Conservation (phyloP, 192 early-diverging fungal species). For the Thoreauomyces humboldtii region DNA sequence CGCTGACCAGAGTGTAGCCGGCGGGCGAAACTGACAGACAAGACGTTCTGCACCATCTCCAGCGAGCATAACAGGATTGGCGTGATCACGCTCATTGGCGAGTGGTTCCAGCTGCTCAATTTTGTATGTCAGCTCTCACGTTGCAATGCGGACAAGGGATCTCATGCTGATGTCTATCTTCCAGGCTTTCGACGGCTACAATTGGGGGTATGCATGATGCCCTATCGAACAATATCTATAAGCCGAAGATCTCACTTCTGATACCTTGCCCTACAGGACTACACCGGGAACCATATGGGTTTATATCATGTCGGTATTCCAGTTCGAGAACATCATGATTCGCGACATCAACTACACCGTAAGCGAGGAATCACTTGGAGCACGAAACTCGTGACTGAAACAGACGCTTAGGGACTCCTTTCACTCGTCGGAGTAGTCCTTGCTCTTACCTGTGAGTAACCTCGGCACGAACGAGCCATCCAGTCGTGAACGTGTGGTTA, state of each 20-base stretch:
- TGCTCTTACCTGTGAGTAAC: not conserved
- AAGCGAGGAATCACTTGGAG: too few relatives aligned
- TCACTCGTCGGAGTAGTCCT: constrained; percentile 9
- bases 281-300: constrained; percentile 6
- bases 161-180: not conserved
- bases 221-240: too few relatives aligned
- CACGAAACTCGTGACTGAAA: too few relatives aligned
- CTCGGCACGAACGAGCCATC: too few relatives aligned
- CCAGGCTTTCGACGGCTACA: constrained; percentile 3
- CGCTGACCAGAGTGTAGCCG: not conserved
- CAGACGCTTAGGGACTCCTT: not conserved
- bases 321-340: constrained; percentile 18
- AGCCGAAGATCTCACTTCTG: too few relatives aligned
- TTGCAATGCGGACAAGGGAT: not conserved
- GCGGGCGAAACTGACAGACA: not conserved
- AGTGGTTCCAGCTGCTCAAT: constrained; percentile 11
- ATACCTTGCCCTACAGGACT: not conserved
- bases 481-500: too few relatives aligned
- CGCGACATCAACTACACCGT: not conserved
- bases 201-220: constrained; percentile 4
- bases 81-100: not conserved
- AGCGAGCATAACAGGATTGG: constrained; percentile 11
- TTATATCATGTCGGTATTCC: not conserved
- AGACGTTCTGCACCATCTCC: not conserved
- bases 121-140: constrained; percentile 1